Evolutionary conservation across 805 yeast species (phyloP).

Genomic region (Cyberlindnera misumaiensis): DNA sequence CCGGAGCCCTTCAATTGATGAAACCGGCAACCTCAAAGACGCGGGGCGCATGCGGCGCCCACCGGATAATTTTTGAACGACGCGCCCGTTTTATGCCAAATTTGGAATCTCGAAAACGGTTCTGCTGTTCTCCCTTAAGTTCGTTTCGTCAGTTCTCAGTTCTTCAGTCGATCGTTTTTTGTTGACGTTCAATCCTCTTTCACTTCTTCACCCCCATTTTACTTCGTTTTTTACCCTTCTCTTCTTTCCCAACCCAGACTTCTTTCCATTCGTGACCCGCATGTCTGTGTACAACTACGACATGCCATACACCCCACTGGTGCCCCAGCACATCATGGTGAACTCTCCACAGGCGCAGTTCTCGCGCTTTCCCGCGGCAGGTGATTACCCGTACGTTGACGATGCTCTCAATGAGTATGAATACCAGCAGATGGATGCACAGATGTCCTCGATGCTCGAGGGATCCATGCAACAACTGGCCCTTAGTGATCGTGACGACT

Average conservation of each 20-base stretch:
- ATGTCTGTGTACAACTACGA: slow-evolving; percentile 13
- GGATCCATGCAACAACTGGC: slow-evolving; percentile 1
- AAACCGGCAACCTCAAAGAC: no score
- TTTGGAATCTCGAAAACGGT: no score
- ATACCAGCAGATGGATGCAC: slow-evolving; percentile 1
- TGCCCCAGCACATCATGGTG: slow-evolving; percentile 21
- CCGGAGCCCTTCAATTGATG: no score
- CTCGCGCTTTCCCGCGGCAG: slow-evolving; percentile 3
- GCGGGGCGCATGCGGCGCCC: not conserved
- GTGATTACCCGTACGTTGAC: slow-evolving; percentile 5
- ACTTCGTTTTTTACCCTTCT: no score
- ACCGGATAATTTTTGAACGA: not conserved
- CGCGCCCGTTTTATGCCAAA: not conserved
- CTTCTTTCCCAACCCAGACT: no score
- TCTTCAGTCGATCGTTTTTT: no score
- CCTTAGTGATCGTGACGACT: slow-evolving; percentile 4
- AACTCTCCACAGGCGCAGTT: slow-evolving; percentile 15
- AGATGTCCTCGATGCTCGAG: slow-evolving; percentile 1
- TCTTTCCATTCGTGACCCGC: no score
- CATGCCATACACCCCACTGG: slow-evolving; percentile 17
- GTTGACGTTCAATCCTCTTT: no score
- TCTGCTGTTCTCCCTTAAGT: no score
- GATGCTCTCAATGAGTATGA: slow-evolving; percentile 1
- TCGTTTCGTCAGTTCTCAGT: no score
- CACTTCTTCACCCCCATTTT: no score